Conservation (phyloP, 2,329 filamentous ascomycete genomes). For the Ceratocystis ficicola region DNA sequence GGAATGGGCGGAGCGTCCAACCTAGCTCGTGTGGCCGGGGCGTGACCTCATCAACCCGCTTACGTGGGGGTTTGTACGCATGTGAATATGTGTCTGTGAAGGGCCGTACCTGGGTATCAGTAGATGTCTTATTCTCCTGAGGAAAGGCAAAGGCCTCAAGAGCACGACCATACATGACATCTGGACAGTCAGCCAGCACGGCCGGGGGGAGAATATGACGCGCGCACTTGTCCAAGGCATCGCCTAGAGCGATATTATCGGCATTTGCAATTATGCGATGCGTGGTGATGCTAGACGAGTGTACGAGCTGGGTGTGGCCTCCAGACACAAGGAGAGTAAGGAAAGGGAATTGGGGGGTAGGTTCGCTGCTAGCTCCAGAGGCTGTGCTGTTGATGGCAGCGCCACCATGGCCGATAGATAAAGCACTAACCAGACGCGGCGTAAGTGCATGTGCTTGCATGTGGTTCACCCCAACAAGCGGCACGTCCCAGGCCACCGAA, state of each 20-base stretch:
- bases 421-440: slow-evolving; percentile 58
- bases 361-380: background rate
- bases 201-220: slow-evolving; percentile 57
- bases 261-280: slow-evolving; percentile 65
- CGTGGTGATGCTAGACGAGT: slow-evolving; percentile 53
- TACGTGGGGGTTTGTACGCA: slow-evolving; percentile 46
- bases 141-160: slow-evolving; percentile 73
- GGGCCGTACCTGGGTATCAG: slow-evolving; percentile 1
- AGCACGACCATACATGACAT: slow-evolving; percentile 67
- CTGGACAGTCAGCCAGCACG: slow-evolving; percentile 41
- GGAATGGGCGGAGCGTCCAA: slow-evolving; percentile 60
- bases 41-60: slow-evolving; percentile 46
- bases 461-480: slow-evolving; percentile 79
- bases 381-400: background rate
- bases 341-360: slow-evolving; percentile 54
- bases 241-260: slow-evolving; percentile 74
- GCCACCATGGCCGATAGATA: slow-evolving; percentile 29
- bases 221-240: slow-evolving; percentile 78
- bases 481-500: slow-evolving; percentile 68
- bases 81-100: slow-evolving; percentile 27
- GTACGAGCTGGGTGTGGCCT: slow-evolving; percentile 78
- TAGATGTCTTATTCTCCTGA: slow-evolving; percentile 25
- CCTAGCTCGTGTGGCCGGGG: slow-evolving; percentile 31
- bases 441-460: slow-evolving; percentile 97
- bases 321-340: slow-evolving; percentile 81